phyloP scores from a whole-genome alignment of 176 grass and related monocot species.

The Saccharum officinarum region DNA sequence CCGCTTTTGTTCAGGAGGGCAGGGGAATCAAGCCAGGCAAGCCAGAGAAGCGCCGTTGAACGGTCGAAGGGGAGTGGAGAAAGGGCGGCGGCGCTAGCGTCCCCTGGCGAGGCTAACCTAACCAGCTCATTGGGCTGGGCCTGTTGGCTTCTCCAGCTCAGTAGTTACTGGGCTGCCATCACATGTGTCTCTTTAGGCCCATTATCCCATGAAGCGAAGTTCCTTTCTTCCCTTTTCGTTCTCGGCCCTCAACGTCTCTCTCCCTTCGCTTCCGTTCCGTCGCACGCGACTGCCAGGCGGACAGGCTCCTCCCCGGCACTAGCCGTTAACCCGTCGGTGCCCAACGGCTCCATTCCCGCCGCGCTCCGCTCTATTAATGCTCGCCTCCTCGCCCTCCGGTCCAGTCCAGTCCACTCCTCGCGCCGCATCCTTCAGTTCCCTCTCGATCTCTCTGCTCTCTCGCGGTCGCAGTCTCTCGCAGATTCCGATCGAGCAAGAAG shows the following conservation, averaged over 20 bases:
- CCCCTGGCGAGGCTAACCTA: background rate
- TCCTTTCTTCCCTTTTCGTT: background rate
- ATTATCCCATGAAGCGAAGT: background rate
- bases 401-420: background rate
- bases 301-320: background rate
- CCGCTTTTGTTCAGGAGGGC: background rate
- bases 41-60: no score
- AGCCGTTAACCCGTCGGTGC: background rate
- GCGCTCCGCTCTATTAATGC: background rate
- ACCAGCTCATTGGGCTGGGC: background rate
- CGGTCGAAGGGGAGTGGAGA: no score
- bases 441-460: background rate
- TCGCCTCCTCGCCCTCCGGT: background rate
- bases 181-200: background rate
- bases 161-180: background rate
- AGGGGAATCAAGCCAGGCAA: no score
- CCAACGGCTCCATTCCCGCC: constrained; percentile 10
- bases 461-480: background rate
- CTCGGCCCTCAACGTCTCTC: background rate
- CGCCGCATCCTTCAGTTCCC: background rate
- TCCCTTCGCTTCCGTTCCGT: background rate
- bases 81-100: no score
- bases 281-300: background rate
- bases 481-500: background rate
- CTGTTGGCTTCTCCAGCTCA: background rate